Base-by-base conservation (phyloP, 441 rosid species). In the Corymbia citriodora region DNA sequence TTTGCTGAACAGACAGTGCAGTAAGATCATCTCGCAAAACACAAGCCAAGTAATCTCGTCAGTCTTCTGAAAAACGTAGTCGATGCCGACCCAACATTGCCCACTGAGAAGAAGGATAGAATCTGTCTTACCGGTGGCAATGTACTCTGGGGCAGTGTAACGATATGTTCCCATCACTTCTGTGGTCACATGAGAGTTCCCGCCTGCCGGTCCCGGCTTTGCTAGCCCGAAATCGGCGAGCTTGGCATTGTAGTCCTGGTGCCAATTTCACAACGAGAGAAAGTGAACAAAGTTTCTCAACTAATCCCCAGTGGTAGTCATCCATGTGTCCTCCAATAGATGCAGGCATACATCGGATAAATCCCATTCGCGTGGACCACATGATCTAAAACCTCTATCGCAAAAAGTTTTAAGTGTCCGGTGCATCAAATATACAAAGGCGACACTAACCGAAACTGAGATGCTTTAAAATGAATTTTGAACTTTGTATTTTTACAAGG, bases 241-340 rank as follows among this genome's bases (percentile, higher is more conserved):
- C 49, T 91, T 91, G n/a, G 92, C 91, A 68, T 89, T 91, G 61
- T 40, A 88, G 53, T 63, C 91, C 92, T 91, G 50, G 31, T n/a
- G 11, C 16, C 54, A 33, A 55, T 55, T 17, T 55, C 57, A 7
- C 23, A 21, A 54, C 83, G 21, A 23, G n/a, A 45, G 85, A 21
- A 11, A 74, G 83, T 21, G 52, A 40, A 12, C 17, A 1, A 23
- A 74, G 50, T 74, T 7, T 23, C n/a, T 12, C 49, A 36, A 36
- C 19, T 72, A 19, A 72, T 10, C 7, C 82, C 14, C 88, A 55
- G 33, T 31, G 19, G 57, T 11, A 33, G 88, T 10, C n/a, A 54
- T 53, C 36, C 9, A 6, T 2, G 27, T 10, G 31, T 87, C 87
- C 50, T 54, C 49, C 14, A 72, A 10, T 11, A 19, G 8, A 10